phyloP scores from a whole-genome alignment of 768 basidiomycete genomes.

The Coprinopsis cinerea region DNA sequence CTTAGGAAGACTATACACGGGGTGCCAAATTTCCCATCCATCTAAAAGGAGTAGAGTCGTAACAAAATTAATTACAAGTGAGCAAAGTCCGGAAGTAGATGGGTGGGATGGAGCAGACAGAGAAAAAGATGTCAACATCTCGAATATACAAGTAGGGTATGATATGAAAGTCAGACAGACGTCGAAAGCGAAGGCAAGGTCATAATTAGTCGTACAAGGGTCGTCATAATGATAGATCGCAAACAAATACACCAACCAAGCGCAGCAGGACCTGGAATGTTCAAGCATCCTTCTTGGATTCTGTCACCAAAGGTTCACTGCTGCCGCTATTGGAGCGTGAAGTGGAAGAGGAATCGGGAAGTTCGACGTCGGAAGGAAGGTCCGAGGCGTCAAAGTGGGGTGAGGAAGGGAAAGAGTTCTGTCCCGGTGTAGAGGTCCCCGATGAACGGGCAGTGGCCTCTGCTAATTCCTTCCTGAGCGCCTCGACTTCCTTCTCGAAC shows the following conservation, averaged over 20 bases:
- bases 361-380: background rate
- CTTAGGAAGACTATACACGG: no score
- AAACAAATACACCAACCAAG: no score
- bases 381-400: slow-evolving; percentile 2
- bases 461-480: slow-evolving; percentile 84
- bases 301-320: slow-evolving; percentile 2
- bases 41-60: no score
- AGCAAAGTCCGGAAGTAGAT: background rate
- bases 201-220: no score
- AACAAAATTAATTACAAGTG: background rate
- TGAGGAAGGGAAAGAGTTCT: slow-evolving; percentile 19
- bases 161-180: no score
- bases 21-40: no score
- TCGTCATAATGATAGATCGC: no score
- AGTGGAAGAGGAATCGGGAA: slow-evolving; percentile 4
- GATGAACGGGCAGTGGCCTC: slow-evolving; percentile 47
- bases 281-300: slow-evolving; percentile 24
- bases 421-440: slow-evolving; percentile 44
- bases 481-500: slow-evolving; percentile 90
- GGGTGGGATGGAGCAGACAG: background rate
- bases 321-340: slow-evolving; percentile 1
- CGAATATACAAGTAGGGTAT: background rate
- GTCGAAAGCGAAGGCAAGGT: no score
- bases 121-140: background rate
- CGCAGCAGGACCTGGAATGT: no score